These are phyloP conservation scores for Epicoccum sorghinum DNA, from an alignment of 2,329 filamentous ascomycete genomes.

Conservation along the genomic window DNA sequence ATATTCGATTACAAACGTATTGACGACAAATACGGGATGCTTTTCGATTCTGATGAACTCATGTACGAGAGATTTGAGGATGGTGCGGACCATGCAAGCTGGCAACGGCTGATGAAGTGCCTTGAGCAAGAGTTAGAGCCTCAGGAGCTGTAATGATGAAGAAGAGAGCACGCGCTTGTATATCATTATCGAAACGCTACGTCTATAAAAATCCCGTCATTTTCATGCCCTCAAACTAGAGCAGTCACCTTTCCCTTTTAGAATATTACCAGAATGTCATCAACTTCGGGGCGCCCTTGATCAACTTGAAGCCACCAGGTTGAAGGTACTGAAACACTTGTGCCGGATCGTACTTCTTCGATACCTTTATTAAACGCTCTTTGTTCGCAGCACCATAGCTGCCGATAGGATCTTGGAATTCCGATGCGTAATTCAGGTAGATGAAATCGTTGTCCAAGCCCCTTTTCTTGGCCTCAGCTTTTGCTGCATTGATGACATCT, in stretches of 20 bases:
- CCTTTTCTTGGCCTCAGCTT: slow-evolving; percentile 13
- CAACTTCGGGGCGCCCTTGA: slow-evolving; percentile 5
- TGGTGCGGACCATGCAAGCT: background rate
- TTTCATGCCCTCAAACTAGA: no score
- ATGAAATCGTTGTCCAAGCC: slow-evolving; percentile 19
- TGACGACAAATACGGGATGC: background rate
- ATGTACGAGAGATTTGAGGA: background rate
- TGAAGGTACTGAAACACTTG: slow-evolving; percentile 49
- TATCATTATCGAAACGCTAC: no score
- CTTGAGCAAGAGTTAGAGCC: no score
- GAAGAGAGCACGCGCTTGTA: no score
- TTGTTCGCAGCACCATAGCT: slow-evolving; percentile 45
- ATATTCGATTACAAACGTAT: background rate
- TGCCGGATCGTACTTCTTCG: slow-evolving; percentile 48
- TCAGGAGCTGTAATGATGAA: no score
- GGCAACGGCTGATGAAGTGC: background rate
- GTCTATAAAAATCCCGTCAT: no score
- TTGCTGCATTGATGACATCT: slow-evolving; percentile 7
- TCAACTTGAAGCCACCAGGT: slow-evolving; percentile 50
- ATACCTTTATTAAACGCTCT: slow-evolving; percentile 38
- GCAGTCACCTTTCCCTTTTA: no score
- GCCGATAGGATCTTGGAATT: slow-evolving; percentile 49
- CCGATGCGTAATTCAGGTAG: slow-evolving; percentile 25
- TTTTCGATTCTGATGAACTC: background rate
- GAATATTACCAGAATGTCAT: no score